Evolutionary conservation across 1,284 basidiomycete species (phyloP).

Genomic region (Ustilago trichophora): DNA sequence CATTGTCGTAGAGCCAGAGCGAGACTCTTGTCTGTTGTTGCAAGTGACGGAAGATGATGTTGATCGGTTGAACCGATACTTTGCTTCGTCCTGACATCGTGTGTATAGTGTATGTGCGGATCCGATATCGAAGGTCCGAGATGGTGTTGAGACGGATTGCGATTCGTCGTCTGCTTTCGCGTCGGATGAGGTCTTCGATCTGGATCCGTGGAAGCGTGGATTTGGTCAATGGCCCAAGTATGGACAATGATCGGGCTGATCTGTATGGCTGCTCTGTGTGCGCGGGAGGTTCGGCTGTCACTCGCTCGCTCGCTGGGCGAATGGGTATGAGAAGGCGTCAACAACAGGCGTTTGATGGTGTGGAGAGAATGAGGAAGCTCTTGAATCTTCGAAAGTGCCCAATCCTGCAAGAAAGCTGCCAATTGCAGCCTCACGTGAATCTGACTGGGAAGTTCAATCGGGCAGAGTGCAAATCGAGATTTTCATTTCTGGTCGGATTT

Average conservation of each 20-base stretch:
- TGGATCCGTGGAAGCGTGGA: no score
- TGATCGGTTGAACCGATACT: conserved; percentile 68
- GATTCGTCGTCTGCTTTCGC: no score
- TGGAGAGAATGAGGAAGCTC: conserved; percentile 1
- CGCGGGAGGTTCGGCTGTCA: no score
- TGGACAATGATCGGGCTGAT: no score
- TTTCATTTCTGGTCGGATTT: no score
- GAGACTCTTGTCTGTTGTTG: conserved; percentile 88
- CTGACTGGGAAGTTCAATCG: no score
- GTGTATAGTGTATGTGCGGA: background rate
- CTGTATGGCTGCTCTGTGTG: no score
- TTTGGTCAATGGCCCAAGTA: no score
- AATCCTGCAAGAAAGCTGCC: conserved; percentile 3
- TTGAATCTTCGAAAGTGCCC: conserved; percentile 24
- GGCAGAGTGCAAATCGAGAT: no score
- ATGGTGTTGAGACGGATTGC: no score
- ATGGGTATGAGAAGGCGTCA: background rate
- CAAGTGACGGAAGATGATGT: conserved; percentile 98
- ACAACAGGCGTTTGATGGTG: conserved; percentile 5
- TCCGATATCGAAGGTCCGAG: no score
- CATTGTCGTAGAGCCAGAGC: conserved; percentile 97
- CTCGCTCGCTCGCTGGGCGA: background rate
- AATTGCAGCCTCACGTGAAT: conserved; percentile 23
- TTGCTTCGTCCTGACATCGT: conserved; percentile 50
- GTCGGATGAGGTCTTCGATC: no score